Evolutionary conservation across 208 protist species (phyloP), one percentile per base, ranked within the genome.

Genomic region (Balamuthia mandrillaris): DNA sequence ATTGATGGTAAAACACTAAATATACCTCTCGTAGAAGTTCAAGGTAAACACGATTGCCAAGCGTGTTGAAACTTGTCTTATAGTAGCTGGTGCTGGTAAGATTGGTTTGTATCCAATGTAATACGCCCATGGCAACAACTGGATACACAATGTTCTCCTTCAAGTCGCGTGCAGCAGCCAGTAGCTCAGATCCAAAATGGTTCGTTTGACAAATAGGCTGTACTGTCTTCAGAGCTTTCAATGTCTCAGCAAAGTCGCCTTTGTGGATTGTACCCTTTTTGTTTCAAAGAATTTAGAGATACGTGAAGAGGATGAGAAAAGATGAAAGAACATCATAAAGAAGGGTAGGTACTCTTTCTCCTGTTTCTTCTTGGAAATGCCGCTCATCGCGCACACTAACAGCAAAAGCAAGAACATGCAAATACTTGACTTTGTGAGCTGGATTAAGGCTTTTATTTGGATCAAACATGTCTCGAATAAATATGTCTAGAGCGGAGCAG

Each of bases 381-480:
- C 68, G 68, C 2, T 77, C 68, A 18, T 77, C 68, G 35, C 29
- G 3, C 10, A 65, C 75, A 5, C 51, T 42, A 21, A 24, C 75
- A 9, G 75, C 75, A 29, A 66, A 82, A 39, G 75, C 75, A 21
- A 82, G 75, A 33, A 82, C 37, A n/a, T 54, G 65, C 51, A 82
- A 51, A 42, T 82, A 82, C 45, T 82, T 82, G 29, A 29, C 35
- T 9, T 51, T 44, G 41, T 82, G 51, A 29, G 47, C 41, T 3
- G 52, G 35, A 37, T 35, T 65, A n/a, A 82, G 31, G 2, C 39
- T 45, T 2, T 52, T 45, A 3, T 35, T 52, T 2, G 75, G 75
- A 52, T 37, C 65, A 37, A 82, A 82, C 75, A 82, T 45, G 39
- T 82, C 75, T n/a, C 75, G 21, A 3, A 82, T 65, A 42, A 82